Base-by-base conservation (phyloP, 140 eudicot species). In the Anethum foeniculum region DNA sequence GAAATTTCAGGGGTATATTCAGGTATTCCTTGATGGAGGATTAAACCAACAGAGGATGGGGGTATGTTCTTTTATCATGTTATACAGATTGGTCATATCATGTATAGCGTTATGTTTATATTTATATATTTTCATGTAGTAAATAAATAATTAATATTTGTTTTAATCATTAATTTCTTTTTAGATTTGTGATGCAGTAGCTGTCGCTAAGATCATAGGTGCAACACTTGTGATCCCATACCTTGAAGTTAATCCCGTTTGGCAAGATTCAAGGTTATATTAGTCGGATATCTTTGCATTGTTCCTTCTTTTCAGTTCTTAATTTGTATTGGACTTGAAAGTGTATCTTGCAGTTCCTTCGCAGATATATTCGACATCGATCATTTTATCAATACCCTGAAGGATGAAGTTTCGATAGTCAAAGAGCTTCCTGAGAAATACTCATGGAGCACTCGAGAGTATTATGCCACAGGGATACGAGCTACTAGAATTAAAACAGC, bases 21-120 rank as follows among this genome's bases (percentile, higher is more conserved):
- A 94, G 87, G 94, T 94, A 74, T 94, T 94, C 83, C 93, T 94
- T 51, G 98, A 94, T 72, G 98, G 98, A 71, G 98, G 98, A 51
- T 83, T 94, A 81, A 94, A 94, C 86, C 98, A 94, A 82, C 98
- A 94, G 77, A 90, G 98, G 79, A 94, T 94, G 97, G 97, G 94
- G 89, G 97, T 94, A 88, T 32, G 85, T 79, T 51, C 75, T 68
- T 80, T 79, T 64, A 47, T 28, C 75, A 41, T 72, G 32, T 49
- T 60, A n/a, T 54, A 46, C 41, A 48, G 65, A 56, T 23, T 10
- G 49, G n/a, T 75, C 27, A 72, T n/a, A 25, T 60, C 36, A 10
- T 25, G 28, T 62, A 11, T 62, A 62, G 30, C 3, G 2, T 10
- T n/a, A 25, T 62, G 69, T 56, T 62, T 62, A 62, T 62, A 10